Evolutionary conservation across 306 rosid species (phyloP), one percentile per base, ranked within the genome.

Genomic region (Corylus heterophylla): DNA sequence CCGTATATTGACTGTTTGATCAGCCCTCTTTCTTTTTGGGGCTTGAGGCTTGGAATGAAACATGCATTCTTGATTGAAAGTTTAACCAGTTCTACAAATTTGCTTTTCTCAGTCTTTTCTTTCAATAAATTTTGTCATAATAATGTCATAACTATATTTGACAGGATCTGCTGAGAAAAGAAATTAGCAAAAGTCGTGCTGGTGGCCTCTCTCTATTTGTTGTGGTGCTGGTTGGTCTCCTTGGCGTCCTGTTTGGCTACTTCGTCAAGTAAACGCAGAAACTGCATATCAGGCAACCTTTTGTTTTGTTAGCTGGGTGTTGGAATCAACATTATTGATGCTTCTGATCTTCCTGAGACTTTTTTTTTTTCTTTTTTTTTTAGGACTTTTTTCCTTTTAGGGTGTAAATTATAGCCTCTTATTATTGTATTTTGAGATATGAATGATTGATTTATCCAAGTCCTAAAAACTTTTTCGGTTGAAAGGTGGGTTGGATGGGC

Each of bases 171-270:
- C 44, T 81, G 54, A 86, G 77, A 69, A 86, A 83, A 58, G 83
- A 78, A 71, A 18, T 54, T 4, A 83, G 75, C 56, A 79, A 42
- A 56, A 75, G 75, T 54, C 50, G 69, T 17, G 81, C 62, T 0
- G 79, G 83, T 2, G 82, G 85, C 12, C 75, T 80, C 85, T 86
- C 89, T 7, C 71, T 81, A 22, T 35, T 86, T 66, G 76, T 78
- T 42, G 81, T 81, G 81, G 75, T 45, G 74, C 83, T 86, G 8
- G 70, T 83, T 55, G 87, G 85, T 71, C 79, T 86, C 25, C 55
- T 86, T 66, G 87, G 89, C 55, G 70, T 81, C n/a, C 71, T 80
- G 77, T 42, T 83, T 14, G 89, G 87, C 37, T 86, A 62, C 85
- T 63, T 80, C 20, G 11, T 86, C 56, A 83, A 80, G 69, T 83